phyloP scores from a whole-genome alignment of 1,284 basidiomycete genomes.

The Vanrija sp. region DNA sequence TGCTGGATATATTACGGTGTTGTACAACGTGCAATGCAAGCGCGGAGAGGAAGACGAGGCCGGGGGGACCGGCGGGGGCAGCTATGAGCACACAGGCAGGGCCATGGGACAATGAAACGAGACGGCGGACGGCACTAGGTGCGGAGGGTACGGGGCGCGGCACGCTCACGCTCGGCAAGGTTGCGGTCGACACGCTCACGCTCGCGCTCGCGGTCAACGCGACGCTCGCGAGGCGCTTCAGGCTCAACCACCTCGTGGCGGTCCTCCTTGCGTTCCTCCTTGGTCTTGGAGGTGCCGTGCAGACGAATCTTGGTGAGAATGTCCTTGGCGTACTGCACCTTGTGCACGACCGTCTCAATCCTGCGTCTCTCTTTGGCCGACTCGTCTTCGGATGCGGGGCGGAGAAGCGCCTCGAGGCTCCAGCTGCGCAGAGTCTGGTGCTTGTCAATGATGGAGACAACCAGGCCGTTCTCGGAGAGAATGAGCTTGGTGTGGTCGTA shows the following conservation, averaged over 20 bases:
- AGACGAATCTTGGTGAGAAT: slow-evolving; percentile 30
- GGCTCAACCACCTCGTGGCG: background rate
- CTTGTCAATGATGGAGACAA: slow-evolving; percentile 86
- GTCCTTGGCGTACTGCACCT: slow-evolving; percentile 41
- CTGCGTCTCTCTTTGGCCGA: slow-evolving; percentile 31
- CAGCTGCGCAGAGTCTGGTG: slow-evolving; percentile 72
- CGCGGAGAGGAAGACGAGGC: too few species aligned
- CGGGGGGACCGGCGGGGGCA: too few species aligned
- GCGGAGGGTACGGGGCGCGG: too few species aligned
- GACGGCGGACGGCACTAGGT: too few species aligned
- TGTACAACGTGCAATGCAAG: too few species aligned
- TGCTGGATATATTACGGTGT: too few species aligned
- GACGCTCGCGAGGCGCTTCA: background rate
- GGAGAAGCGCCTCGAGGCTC: slow-evolving; percentile 63
- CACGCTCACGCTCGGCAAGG: too few species aligned
- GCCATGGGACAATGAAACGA: too few species aligned
- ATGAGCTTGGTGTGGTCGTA: slow-evolving; percentile 96
- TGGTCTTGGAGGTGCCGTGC: slow-evolving; percentile 15
- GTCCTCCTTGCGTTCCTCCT: slow-evolving; percentile 7
- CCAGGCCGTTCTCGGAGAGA: slow-evolving; percentile 70
- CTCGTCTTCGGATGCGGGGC: slow-evolving; percentile 9
- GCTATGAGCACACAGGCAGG: too few species aligned
- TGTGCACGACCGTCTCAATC: slow-evolving; percentile 39
- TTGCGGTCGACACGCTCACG: background rate
- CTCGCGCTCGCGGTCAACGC: background rate